A percentile compares a stretch with the other conserved stretches of the same genome.
These are phyloP conservation scores for Adansonia digitata DNA, from an alignment of 345 rosid species.

Conservation along the genomic window DNA sequence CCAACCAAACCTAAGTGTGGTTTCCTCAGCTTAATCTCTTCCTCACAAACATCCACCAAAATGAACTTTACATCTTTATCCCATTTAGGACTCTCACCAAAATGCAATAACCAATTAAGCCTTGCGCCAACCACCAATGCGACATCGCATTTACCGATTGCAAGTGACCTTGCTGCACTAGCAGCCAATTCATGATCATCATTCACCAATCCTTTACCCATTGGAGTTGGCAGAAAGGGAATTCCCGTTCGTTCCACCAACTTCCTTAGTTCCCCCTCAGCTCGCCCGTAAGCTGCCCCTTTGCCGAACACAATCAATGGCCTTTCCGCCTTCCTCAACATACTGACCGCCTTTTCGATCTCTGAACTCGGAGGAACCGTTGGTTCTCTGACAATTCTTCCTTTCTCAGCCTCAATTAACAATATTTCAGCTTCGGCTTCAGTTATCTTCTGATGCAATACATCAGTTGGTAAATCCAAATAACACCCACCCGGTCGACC, in stretches of 20 bases:
- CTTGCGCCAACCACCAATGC: slow-evolving; percentile 92
- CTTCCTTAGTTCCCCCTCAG: slow-evolving; percentile 68
- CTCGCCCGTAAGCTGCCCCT: slow-evolving; percentile 85
- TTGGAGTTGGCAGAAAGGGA: slow-evolving; percentile 92
- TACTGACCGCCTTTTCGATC: slow-evolving; percentile 51
- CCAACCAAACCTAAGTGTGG: slow-evolving; percentile 75
- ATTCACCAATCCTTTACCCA: slow-evolving; percentile 97
- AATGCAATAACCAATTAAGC: slow-evolving; percentile 93
- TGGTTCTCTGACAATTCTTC: slow-evolving; percentile 12
- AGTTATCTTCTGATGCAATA: slow-evolving; percentile 63
- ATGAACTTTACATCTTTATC: slow-evolving; percentile 78
- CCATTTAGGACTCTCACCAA: slow-evolving; percentile 95
- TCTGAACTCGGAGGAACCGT: slow-evolving; percentile 31
- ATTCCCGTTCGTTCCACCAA: slow-evolving; percentile 70
- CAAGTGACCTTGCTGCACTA: slow-evolving; percentile 90
- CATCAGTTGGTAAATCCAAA: slow-evolving; percentile 84
- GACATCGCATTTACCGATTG: slow-evolving; percentile 90
- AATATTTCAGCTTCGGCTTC: slow-evolving; percentile 65
- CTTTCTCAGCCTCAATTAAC: slow-evolving; percentile 29
- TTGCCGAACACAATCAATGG: slow-evolving; percentile 93
- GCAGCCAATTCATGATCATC: slow-evolving; percentile 86
- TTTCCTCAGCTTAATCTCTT: slow-evolving; percentile 77
- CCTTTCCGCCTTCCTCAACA: slow-evolving; percentile 70
- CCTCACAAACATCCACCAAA: slow-evolving; percentile 64
- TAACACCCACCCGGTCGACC: slow-evolving; percentile 95